These are phyloP conservation scores for Salvia sclarea DNA, from an alignment of 305 asterid genomes.

Conservation along the genomic window DNA sequence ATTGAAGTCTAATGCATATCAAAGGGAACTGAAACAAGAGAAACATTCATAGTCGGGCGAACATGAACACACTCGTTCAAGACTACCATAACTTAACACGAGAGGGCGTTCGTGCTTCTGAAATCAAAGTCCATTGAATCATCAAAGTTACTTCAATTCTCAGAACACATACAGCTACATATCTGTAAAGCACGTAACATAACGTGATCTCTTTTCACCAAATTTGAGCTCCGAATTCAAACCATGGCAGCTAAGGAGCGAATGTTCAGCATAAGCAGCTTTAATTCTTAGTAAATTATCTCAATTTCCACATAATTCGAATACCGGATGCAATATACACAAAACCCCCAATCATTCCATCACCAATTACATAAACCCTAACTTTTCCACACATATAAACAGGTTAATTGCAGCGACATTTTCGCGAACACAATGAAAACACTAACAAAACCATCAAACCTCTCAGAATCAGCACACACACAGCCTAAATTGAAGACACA, in stretches of 20 bases:
- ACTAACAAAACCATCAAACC: too few relatives aligned
- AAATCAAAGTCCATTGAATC: neutral
- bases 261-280: neutral
- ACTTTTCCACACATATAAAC: too few relatives aligned
- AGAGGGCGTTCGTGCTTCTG: neutral
- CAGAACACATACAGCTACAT: neutral
- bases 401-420: too few relatives aligned
- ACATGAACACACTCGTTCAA: neutral
- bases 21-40: neutral
- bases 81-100: neutral
- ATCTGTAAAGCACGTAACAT: neutral
- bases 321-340: neutral
- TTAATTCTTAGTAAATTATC: neutral
- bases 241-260: neutral
- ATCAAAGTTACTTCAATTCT: neutral
- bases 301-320: slow-evolving; percentile 5
- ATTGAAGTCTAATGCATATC: too few relatives aligned
- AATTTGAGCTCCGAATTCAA: neutral
- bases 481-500: too few relatives aligned
- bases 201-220: neutral
- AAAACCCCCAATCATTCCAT: neutral
- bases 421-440: too few relatives aligned
- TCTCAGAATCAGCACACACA: too few relatives aligned
- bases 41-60: neutral
- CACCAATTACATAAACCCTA: too few relatives aligned